These are phyloP conservation scores for Russula griseocarnosa DNA, from an alignment of 768 basidiomycete species.

Conservation along the genomic window DNA sequence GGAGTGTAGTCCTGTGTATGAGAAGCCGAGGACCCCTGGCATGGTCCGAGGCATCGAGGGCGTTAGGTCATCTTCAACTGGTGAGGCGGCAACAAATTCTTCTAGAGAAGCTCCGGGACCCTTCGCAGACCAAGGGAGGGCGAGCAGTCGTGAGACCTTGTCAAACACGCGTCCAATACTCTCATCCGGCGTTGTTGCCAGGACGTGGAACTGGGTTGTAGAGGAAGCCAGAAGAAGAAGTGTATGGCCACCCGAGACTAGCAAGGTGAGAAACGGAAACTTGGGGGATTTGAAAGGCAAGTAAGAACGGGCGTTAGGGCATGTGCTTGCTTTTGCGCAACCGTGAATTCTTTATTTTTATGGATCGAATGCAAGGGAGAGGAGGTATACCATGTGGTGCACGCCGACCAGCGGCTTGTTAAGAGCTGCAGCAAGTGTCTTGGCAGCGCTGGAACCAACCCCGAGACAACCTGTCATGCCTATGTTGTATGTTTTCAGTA, in stretches of 20 bases:
- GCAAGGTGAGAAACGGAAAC: conserved; percentile 85
- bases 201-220: conserved; percentile 52
- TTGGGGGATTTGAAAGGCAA: conserved; percentile 38
- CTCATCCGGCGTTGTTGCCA: conserved; percentile 72
- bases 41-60: conserved; percentile 45
- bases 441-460: conserved; percentile 79
- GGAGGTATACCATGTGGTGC: conserved; percentile 80
- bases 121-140: conserved; percentile 55
- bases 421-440: conserved; percentile 71
- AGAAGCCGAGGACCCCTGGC: conserved; percentile 60
- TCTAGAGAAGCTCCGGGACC: conserved; percentile 85
- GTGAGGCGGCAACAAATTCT: conserved; percentile 47
- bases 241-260: conserved; percentile 94
- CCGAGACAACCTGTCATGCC: conserved; percentile 79
- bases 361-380: neutral
- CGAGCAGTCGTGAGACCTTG: conserved; percentile 70
- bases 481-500: conserved; percentile 29
- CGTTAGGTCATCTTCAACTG: conserved; percentile 28
- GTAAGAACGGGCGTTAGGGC: conserved; percentile 39
- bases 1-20: conserved; percentile 75
- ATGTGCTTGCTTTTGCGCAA: conserved; percentile 74
- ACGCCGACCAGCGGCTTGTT: conserved; percentile 83
- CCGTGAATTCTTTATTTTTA: conserved; percentile 11
- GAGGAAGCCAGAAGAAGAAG: conserved; percentile 73
- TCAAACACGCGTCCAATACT: conserved; percentile 80